Percentiles rank a stretch among this genome's conserved stretches.
These are phyloP conservation scores for Zancudomyces culisetae DNA, from an alignment of 371 early-diverging fungal genomes.

Conservation along the genomic window DNA sequence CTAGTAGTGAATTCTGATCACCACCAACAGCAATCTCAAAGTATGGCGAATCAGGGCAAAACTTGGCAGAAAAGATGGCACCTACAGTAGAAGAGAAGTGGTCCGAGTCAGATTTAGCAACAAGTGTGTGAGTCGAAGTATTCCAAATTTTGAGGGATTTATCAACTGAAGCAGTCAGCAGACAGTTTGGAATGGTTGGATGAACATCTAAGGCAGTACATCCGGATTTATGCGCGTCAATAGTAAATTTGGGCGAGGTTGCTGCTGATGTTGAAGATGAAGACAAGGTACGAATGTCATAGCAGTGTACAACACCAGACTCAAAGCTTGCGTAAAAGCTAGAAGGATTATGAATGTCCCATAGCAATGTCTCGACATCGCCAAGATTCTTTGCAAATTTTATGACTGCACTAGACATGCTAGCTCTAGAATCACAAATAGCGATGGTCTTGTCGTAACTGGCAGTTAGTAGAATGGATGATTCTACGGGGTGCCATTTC, in stretches of 20 bases:
- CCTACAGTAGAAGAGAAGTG: constrained; percentile 55
- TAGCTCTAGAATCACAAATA: constrained; percentile 73
- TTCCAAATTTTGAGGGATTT: constrained; percentile 82
- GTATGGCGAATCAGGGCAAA: constrained; percentile 70
- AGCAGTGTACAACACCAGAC: constrained; percentile 70
- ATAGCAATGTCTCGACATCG: constrained; percentile 77
- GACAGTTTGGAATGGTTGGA: constrained; percentile 43
- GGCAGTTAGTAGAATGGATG: constrained; percentile 70
- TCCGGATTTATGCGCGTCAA: constrained; percentile 83
- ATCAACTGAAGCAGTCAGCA: constrained; percentile 87
- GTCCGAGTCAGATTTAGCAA: too few species aligned
- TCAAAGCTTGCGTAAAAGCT: constrained; percentile 67
- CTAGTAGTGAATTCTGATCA: constrained; percentile 59
- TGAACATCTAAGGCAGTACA: constrained; percentile 73
- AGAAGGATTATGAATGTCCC: constrained; percentile 66
- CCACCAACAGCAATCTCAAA: constrained; percentile 66
- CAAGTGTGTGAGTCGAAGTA: constrained; percentile 7
- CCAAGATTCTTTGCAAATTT: constrained; percentile 29
- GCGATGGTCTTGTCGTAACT: constrained; percentile 71
- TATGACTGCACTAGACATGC: constrained; percentile 34
- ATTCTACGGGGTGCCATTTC: constrained; percentile 72
- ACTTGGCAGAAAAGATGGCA: constrained; percentile 54
- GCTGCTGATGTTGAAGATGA: constrained; percentile 8
- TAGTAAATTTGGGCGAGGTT: constrained; percentile 47
- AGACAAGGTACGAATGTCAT: constrained; percentile 47